phyloP scores from a whole-genome alignment of 2,329 filamentous ascomycete genomes.

The Cryphonectria carpinicola region DNA sequence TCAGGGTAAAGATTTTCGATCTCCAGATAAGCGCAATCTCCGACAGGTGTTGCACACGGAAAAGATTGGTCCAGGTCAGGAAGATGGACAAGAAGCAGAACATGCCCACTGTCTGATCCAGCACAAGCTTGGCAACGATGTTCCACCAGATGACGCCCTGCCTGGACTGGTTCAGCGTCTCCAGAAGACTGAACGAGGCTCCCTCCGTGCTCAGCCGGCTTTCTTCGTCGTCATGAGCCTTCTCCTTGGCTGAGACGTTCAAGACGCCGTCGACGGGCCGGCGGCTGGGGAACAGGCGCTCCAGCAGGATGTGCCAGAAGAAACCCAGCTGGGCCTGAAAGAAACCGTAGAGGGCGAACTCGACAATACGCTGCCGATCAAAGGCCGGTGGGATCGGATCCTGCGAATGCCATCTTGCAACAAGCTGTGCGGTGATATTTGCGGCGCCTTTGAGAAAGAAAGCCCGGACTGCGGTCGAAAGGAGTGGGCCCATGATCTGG shows the following conservation, averaged over 20 bases:
- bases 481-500: constrained; percentile 24
- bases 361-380: constrained; percentile 34
- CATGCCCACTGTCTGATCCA: constrained; percentile 35
- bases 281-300: constrained; percentile 33
- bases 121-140: constrained; percentile 32
- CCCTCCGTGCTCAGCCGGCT: constrained; percentile 28
- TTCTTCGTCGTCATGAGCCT: constrained; percentile 30
- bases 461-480: constrained; percentile 29
- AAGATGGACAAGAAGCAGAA: constrained; percentile 32
- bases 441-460: constrained; percentile 30
- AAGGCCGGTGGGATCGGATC: constrained; percentile 23
- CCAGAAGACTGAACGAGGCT: constrained; percentile 21
- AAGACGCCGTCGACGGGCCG: constrained; percentile 12
- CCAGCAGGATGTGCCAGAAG: constrained; percentile 34
- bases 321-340: constrained; percentile 34
- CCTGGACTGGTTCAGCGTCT: constrained; percentile 20
- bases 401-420: constrained; percentile 28
- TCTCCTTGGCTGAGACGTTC: constrained; percentile 26
- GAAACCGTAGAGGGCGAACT: constrained; percentile 35
- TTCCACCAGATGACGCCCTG: constrained; percentile 32
- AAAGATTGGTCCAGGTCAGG: constrained; percentile 34
- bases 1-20: constrained; percentile 31
- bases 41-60: constrained; percentile 30
- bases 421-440: constrained; percentile 31
- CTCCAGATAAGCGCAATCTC: constrained; percentile 30